Conservation (phyloP, 768 basidiomycete species). For the Termitomyces sp. region DNA sequence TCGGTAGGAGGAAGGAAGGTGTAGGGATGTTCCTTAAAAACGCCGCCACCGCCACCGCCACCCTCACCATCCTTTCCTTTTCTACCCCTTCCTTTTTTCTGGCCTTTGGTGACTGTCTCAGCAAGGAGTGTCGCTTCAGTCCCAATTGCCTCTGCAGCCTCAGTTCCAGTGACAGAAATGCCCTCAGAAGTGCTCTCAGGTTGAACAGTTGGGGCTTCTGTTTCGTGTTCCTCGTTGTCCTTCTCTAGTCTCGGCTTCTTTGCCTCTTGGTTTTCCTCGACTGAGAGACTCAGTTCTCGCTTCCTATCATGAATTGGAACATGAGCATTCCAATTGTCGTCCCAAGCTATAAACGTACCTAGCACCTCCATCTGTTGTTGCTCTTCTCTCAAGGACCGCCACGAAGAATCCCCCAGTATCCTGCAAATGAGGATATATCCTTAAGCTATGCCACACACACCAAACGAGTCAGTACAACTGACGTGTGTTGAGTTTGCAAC, state of each 20-base stretch:
- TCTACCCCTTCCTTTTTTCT: conserved; percentile 16
- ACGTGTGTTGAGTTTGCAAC: neutral
- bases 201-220: conserved; percentile 12
- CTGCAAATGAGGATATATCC: conserved; percentile 93
- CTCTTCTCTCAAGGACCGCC: conserved; percentile 71
- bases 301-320: conserved; percentile 35
- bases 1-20: conserved; percentile 74
- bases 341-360: conserved; percentile 14
- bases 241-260: conserved; percentile 48
- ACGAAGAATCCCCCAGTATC: conserved; percentile 98
- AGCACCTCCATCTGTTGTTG: neutral
- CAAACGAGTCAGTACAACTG: neutral
- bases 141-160: conserved; percentile 2
- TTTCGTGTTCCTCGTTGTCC: conserved; percentile 5
- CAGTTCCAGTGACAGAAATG: neutral
- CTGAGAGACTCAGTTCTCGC: conserved; percentile 41
- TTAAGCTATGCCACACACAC: conserved; percentile 47
- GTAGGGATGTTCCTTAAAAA: conserved; percentile 90
- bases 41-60: conserved; percentile 30
- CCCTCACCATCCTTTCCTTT: conserved; percentile 16
- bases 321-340: neutral
- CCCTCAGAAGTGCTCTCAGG: conserved; percentile 15
- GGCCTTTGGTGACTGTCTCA: neutral
- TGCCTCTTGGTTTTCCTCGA: conserved; percentile 36
- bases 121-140: neutral